phyloP scores from a whole-genome alignment of 306 rosid genomes.

The Malus orientalis region DNA sequence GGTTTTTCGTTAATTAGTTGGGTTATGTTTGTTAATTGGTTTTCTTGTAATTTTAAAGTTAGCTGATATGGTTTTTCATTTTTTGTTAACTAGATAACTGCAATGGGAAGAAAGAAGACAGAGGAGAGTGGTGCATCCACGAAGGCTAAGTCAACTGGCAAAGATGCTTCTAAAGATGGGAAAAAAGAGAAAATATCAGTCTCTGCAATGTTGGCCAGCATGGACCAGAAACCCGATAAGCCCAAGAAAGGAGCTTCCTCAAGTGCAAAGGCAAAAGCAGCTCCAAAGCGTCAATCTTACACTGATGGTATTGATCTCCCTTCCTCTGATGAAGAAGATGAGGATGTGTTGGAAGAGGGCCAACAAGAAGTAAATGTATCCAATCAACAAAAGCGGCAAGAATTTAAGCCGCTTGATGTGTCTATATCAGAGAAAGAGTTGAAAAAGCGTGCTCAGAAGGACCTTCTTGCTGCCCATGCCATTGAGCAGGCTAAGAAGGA shows the following conservation, averaged over 20 bases:
- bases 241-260: conserved; percentile 33
- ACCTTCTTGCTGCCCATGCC: conserved; percentile 40
- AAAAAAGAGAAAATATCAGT: conserved; percentile 17
- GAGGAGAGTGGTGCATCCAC: conserved; percentile 11
- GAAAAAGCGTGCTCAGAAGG: conserved; percentile 50
- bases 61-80: not conserved
- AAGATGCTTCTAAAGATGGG: conserved; percentile 5
- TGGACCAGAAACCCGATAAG: conserved; percentile 41
- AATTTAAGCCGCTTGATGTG: conserved; percentile 29
- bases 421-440: conserved; percentile 31
- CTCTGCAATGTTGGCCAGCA: conserved; percentile 28
- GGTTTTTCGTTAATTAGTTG: too few species aligned
- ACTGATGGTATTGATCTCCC: conserved; percentile 54
- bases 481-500: conserved; percentile 48
- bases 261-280: conserved; percentile 29
- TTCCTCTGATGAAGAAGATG: conserved; percentile 55
- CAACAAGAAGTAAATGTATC: conserved; percentile 21
- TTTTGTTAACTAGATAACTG: not conserved
- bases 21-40: too few species aligned
- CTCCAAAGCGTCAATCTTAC: conserved; percentile 38
- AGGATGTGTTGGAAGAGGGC: conserved; percentile 9
- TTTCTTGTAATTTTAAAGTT: not conserved
- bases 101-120: conserved; percentile 19
- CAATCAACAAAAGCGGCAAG: not conserved
- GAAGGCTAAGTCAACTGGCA: conserved; percentile 6